These are phyloP conservation scores for Quillaja saponaria DNA, from an alignment of 306 rosid genomes.

Conservation along the genomic window DNA sequence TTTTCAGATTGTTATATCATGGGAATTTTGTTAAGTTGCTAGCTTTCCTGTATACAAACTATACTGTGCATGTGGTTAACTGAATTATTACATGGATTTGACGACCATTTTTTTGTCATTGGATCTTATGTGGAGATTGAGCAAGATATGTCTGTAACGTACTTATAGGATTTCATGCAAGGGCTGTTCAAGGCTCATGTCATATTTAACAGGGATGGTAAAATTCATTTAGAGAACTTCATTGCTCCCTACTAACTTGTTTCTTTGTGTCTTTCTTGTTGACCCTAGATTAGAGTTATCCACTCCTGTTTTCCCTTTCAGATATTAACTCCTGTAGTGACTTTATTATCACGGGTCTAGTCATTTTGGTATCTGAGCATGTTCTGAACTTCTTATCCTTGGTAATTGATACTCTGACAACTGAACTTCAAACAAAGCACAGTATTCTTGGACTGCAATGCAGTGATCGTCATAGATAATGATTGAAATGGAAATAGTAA, in stretches of 20 bases:
- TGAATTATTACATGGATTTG: background rate
- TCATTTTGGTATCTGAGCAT: no score
- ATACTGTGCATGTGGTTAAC: background rate
- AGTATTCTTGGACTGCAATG: no score
- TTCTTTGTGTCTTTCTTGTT: background rate
- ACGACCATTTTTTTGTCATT: background rate
- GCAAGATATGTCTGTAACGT: background rate
- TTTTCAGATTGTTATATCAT: constrained; percentile 6
- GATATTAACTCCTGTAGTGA: background rate
- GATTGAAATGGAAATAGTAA: no score
- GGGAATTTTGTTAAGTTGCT: background rate
- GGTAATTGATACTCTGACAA: no score
- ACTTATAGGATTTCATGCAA: no score
- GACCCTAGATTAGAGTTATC: background rate
- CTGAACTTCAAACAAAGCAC: no score
- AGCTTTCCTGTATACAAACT: no score
- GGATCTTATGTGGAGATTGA: background rate
- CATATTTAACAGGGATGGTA: no score
- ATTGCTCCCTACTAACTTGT: background rate
- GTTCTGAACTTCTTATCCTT: no score
- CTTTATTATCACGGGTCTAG: no score
- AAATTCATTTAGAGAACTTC: background rate
- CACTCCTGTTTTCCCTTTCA: background rate
- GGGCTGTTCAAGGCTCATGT: no score
- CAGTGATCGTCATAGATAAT: no score